Percentiles rank a stretch among this genome's conserved stretches.
phyloP scores from a whole-genome alignment of 352 stramenopile species.

The Blastocystis sp. region DNA sequence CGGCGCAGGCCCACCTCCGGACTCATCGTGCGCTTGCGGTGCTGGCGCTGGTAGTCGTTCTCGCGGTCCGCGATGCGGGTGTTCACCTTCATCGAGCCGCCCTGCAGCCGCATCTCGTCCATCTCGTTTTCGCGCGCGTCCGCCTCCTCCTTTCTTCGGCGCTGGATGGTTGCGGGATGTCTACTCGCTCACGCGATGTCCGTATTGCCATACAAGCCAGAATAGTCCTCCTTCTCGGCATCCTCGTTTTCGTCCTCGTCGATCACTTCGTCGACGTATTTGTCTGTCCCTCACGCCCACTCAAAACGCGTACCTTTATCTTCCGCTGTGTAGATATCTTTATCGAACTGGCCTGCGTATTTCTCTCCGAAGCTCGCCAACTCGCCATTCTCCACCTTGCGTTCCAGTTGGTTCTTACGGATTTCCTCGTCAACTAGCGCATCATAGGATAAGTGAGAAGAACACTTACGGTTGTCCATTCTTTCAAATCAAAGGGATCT shows the following conservation, averaged over 20 bases:
- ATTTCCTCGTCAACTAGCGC: slow-evolving; percentile 48
- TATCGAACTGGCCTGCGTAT: slow-evolving; percentile 62
- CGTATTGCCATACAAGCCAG: background rate
- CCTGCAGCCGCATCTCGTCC: slow-evolving; percentile 75
- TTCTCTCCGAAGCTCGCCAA: slow-evolving; percentile 52
- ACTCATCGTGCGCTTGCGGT: slow-evolving; percentile 9
- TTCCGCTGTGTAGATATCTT: slow-evolving; percentile 47
- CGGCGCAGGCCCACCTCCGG: slow-evolving; percentile 21
- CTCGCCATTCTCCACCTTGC: slow-evolving; percentile 38
- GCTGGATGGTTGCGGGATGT: slow-evolving; percentile 60
- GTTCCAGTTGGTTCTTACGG: slow-evolving; percentile 51
- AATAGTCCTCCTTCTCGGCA: slow-evolving; percentile 15
- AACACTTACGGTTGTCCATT: slow-evolving; percentile 47
- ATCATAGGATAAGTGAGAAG: background rate
- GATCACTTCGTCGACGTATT: slow-evolving; percentile 42
- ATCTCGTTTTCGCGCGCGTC: slow-evolving; percentile 50
- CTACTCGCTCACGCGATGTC: slow-evolving; percentile 3
- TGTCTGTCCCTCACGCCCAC: background rate
- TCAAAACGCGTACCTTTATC: slow-evolving; percentile 26
- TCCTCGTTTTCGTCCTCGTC: slow-evolving; percentile 60
- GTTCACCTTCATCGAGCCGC: slow-evolving; percentile 87
- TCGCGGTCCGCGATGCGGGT: slow-evolving; percentile 88
- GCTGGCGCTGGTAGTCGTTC: slow-evolving; percentile 81
- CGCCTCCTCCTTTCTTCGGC: slow-evolving; percentile 32
- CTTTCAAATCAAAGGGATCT: slow-evolving; percentile 5